Percentiles rank a stretch among this genome's conserved stretches.
These are phyloP conservation scores for Phragmites australis DNA, from an alignment of 176 grass and related monocot genomes.

Conservation along the genomic window DNA sequence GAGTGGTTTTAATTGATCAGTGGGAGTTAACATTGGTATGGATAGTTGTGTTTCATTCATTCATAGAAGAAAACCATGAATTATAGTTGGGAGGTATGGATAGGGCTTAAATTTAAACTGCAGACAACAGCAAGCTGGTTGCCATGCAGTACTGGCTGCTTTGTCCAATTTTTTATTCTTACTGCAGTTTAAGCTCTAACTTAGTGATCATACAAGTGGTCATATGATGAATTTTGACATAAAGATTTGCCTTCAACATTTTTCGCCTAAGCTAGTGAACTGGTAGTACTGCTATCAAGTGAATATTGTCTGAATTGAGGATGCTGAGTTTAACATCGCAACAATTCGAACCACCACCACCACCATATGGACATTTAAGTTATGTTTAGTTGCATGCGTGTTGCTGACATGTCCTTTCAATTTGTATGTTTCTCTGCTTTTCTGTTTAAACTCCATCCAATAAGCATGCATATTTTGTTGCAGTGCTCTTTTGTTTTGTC, in stretches of 20 bases:
- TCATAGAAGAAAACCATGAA: neutral
- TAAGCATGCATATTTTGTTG: neutral
- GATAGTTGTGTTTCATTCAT: neutral
- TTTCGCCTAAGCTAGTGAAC: neutral
- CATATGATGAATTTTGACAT: neutral
- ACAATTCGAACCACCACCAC: neutral
- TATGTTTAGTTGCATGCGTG: neutral
- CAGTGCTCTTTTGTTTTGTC: neutral
- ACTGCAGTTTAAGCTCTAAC: neutral
- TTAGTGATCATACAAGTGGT: neutral
- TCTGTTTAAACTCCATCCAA: conserved; percentile 6
- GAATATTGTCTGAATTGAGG: neutral
- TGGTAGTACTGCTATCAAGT: neutral
- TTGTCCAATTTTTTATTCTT: neutral
- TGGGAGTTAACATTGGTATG: neutral
- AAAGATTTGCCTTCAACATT: neutral
- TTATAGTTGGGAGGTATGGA: neutral
- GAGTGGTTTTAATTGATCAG: neutral
- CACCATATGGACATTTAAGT: neutral
- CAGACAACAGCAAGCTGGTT: neutral
- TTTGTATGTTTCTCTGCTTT: conserved; percentile 1
- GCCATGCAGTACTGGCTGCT: neutral
- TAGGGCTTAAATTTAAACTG: neutral
- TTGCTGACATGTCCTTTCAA: neutral
- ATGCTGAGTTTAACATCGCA: neutral